Base-by-base conservation (phyloP, 2,329 filamentous ascomycete species). In the Sporothrix curviconia region DNA sequence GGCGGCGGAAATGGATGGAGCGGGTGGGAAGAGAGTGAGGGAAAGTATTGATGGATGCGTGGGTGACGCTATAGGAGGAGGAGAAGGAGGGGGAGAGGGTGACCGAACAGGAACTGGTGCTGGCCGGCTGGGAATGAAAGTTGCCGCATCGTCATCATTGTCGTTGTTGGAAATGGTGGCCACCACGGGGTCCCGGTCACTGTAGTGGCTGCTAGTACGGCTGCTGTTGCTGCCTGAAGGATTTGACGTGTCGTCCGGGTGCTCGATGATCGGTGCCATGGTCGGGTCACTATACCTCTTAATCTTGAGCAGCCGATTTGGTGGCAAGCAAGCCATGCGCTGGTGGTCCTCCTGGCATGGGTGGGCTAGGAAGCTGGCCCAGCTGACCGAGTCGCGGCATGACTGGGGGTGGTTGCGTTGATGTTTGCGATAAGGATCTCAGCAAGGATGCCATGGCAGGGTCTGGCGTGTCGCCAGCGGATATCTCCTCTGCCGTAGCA, bases 181-280 rank as follows among this genome's bases (percentile, higher is more conserved):
- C 14, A 12, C 15, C 37, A 9, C 19, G 24, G 3, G 22, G 7
- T 8, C 44, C 7, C 36, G n/a, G 34, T 25, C 40, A n/a, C 51
- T 40, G 40, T 49, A 43, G 42, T 28, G 32, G 28, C 54, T 52
- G 28, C 25, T 56, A 5, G 57, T 32, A n/a, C 32, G 37, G 24
- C 47, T 54, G 37, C 47, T 42, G 12, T 25, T 36, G 40, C 52
- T 56, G 40, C 17, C 40, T 9, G 39, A 28, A 2, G n/a, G 46
- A 12, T 19, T 44, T 6, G 25, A 19, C 4, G n/a, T 15, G 44
- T 62, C 60, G 24, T 60, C 58, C 2, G 60, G 58, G n/a, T 60
- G 43, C 30, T 62, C 60, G 24, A 62, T 40, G 43, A 62, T 62
- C 4, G 60, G 60, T 1, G 52, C 47, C 60, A 62, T 62, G 6